A percentile compares a stretch with the other conserved stretches of the same genome.
phyloP scores from a whole-genome alignment of 345 rosid genomes.

The Eucalyptus marginata region DNA sequence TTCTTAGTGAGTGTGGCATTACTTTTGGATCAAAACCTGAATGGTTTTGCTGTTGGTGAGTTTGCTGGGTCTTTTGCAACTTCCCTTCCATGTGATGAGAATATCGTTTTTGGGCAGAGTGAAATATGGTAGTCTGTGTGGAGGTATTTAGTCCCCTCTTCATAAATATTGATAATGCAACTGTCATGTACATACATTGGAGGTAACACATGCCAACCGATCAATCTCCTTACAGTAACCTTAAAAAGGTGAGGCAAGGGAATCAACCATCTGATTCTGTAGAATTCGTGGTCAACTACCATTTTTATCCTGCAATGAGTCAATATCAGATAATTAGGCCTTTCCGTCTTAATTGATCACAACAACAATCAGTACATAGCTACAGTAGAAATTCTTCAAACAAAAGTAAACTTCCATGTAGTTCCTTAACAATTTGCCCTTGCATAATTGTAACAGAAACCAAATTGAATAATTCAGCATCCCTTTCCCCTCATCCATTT shows the following conservation, averaged over 20 bases:
- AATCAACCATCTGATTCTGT: constrained; percentile 37
- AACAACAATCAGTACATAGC: neutral
- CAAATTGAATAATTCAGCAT: constrained; percentile 70
- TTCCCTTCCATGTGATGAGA: too few species aligned
- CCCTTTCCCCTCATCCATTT: constrained; percentile 98
- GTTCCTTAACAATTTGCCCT: constrained; percentile 13
- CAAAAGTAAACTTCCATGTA: neutral
- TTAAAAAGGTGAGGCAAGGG: constrained; percentile 70
- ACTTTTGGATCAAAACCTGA: too few species aligned
- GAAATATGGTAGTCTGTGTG: constrained; percentile 23
- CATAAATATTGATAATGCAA: constrained; percentile 83
- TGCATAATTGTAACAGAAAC: constrained; percentile 90
- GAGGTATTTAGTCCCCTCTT: constrained; percentile 93
- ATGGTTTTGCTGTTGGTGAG: too few species aligned
- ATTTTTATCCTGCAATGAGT: constrained; percentile 44
- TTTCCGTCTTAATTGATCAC: neutral
- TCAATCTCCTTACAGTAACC: constrained; percentile 67
- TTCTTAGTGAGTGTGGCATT: too few species aligned
- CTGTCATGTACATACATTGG: constrained; percentile 81
- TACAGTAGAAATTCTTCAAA: neutral
- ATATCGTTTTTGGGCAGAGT: too few species aligned
- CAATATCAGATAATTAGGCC: neutral
- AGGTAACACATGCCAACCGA: constrained; percentile 81
- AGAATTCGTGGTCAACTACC: constrained; percentile 85
- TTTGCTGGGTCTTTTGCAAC: too few species aligned